A percentile compares a stretch with the other conserved stretches of the same genome.
Evolutionary conservation across 208 protist genomes (phyloP).

Genomic region (Crithidia sp.): DNA sequence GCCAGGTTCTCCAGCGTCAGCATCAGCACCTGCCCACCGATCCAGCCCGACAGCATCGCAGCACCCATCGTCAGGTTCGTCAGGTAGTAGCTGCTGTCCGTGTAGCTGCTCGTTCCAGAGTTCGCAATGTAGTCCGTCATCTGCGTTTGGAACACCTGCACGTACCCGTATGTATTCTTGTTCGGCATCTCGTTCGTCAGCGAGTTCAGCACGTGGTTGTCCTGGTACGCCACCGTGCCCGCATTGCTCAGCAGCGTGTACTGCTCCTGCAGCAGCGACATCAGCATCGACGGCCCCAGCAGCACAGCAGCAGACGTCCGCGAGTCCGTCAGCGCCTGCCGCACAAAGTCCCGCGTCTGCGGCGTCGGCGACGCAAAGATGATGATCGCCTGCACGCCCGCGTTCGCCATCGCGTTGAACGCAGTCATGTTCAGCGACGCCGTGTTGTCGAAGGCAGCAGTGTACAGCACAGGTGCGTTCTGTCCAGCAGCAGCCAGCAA

Average conservation of each 20-base stretch:
- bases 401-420: constrained; percentile 50
- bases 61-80: constrained; percentile 13
- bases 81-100: constrained; percentile 22
- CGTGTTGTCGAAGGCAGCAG: constrained; percentile 5
- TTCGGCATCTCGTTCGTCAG: constrained; percentile 37
- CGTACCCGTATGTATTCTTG: constrained; percentile 25
- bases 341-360: constrained; percentile 43
- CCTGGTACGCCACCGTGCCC: not conserved
- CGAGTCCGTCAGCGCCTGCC: constrained; percentile 25
- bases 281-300: constrained; percentile 27
- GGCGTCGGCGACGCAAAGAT: constrained; percentile 27
- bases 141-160: constrained; percentile 40
- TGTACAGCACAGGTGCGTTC: constrained; percentile 30
- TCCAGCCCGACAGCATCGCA: constrained; percentile 55
- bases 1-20: constrained; percentile 16
- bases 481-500: constrained; percentile 6
- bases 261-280: constrained; percentile 22
- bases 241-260: constrained; percentile 20
- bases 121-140: constrained; percentile 46
- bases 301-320: constrained; percentile 40
- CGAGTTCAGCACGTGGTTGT: not conserved
- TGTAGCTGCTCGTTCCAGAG: constrained; percentile 8
- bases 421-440: constrained; percentile 14
- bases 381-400: constrained; percentile 51
- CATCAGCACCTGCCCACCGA: constrained; percentile 35